These are phyloP conservation scores for Microdochium nivale DNA, from an alignment of 2,329 filamentous ascomycete genomes.

Conservation along the genomic window DNA sequence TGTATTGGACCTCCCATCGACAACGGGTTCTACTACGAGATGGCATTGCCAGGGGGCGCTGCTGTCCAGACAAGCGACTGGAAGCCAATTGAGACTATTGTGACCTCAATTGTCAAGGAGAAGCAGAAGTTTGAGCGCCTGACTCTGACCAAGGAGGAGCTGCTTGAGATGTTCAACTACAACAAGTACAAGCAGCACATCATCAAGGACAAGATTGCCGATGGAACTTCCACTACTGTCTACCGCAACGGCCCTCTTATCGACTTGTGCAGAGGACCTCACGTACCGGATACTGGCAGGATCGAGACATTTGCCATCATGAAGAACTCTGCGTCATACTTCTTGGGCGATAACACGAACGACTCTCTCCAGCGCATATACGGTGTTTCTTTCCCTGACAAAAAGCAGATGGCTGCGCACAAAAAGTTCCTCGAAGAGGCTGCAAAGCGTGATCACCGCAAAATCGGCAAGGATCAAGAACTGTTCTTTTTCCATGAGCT, in stretches of 20 bases:
- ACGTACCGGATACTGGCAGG: constrained; percentile 86
- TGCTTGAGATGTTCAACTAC: constrained; percentile 94
- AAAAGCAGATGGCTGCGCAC: constrained; percentile 89
- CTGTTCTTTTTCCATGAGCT: constrained; percentile 94
- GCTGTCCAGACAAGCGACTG: constrained; percentile 71
- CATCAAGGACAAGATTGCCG: constrained; percentile 84
- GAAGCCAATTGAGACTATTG: constrained; percentile 74
- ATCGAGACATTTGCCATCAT: constrained; percentile 94
- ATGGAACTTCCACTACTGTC: constrained; percentile 86
- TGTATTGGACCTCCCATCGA: constrained; percentile 91
- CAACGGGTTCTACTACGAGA: constrained; percentile 96
- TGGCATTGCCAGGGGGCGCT: constrained; percentile 67
- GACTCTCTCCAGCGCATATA: constrained; percentile 96
- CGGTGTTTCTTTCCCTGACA: constrained; percentile 90
- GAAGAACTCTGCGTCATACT: constrained; percentile 72
- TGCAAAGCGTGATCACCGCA: constrained; percentile 92
- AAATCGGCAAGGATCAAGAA: constrained; percentile 91
- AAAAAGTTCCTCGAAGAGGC: constrained; percentile 94
- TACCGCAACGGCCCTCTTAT: constrained; percentile 92
- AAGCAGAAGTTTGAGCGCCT: constrained; percentile 92
- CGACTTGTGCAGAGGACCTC: constrained; percentile 89
- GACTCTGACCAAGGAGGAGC: constrained; percentile 79
- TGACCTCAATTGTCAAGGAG: constrained; percentile 83
- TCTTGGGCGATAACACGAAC: constrained; percentile 87
- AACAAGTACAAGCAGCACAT: constrained; percentile 99